These are phyloP conservation scores for Fusarium foetens DNA, from an alignment of 2,329 filamentous ascomycete species.

Conservation along the genomic window DNA sequence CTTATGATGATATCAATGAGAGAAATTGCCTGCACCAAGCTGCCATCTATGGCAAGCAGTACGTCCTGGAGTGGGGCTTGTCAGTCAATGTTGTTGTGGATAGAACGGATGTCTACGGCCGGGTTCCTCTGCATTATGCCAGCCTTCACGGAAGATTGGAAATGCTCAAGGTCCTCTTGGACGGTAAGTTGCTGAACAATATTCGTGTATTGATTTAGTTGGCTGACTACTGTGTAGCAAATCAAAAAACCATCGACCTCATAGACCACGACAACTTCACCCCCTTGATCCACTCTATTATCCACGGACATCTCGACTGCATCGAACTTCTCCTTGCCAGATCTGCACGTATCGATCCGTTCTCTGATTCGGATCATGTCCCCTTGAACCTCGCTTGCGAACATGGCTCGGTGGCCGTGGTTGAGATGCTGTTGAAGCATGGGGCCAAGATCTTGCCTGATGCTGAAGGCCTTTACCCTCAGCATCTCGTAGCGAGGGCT, in stretches of 20 bases:
- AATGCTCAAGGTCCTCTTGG: conserved; percentile 80
- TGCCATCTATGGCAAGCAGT: conserved; percentile 88
- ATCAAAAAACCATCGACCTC: conserved; percentile 80
- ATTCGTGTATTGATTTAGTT: neutral
- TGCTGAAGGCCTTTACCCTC: conserved; percentile 95
- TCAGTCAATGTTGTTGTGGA: conserved; percentile 78
- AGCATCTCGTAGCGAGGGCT: conserved; percentile 92
- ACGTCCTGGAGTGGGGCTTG: conserved; percentile 82
- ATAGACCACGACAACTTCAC: conserved; percentile 99
- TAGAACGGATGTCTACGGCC: conserved; percentile 90
- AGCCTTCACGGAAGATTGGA: conserved; percentile 92
- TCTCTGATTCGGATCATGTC: conserved; percentile 89
- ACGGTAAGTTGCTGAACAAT: conserved; percentile 56
- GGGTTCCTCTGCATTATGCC: conserved; percentile 93
- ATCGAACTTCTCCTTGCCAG: conserved; percentile 80
- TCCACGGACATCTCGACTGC: conserved; percentile 83
- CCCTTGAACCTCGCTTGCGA: conserved; percentile 96
- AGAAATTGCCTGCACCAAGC: conserved; percentile 96
- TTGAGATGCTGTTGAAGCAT: conserved; percentile 83
- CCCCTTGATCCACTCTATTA: conserved; percentile 92
- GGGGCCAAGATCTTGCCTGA: conserved; percentile 88
- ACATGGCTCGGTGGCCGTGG: conserved; percentile 85
- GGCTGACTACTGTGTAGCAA: conserved; percentile 57
- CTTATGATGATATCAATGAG: conserved; percentile 97
- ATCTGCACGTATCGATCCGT: conserved; percentile 86